Conservation (phyloP, 2,329 filamentous ascomycete genomes). For the Rosellinia necatrix region DNA sequence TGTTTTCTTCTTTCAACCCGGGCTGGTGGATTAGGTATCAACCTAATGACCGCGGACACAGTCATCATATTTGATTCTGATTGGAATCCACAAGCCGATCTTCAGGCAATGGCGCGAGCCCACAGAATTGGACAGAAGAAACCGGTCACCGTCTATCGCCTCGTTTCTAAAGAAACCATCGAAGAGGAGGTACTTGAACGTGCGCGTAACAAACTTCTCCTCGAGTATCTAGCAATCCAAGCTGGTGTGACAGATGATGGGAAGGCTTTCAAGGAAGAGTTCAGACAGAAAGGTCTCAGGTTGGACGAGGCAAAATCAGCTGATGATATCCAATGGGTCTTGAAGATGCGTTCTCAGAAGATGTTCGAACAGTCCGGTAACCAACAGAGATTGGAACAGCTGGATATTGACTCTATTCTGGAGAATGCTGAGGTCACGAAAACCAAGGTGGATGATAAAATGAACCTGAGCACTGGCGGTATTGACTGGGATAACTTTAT, state of each 20-base stretch:
- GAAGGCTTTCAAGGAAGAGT: slow-evolving; percentile 74
- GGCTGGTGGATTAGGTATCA: slow-evolving; percentile 97
- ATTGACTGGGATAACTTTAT: slow-evolving; percentile 90
- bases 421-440: slow-evolving; percentile 97
- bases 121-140: slow-evolving; percentile 97
- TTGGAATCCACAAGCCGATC: slow-evolving; percentile 97
- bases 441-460: slow-evolving; percentile 91
- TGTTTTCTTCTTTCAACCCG: slow-evolving; percentile 94
- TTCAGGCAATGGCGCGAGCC: slow-evolving; percentile 97
- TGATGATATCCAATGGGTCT: slow-evolving; percentile 92
- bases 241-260: slow-evolving; percentile 95
- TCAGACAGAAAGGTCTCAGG: slow-evolving; percentile 75
- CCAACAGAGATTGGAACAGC: slow-evolving; percentile 92
- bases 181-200: slow-evolving; percentile 97
- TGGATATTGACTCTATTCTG: slow-evolving; percentile 96
- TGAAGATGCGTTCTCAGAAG: slow-evolving; percentile 97
- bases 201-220: slow-evolving; percentile 93
- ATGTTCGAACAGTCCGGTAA: slow-evolving; percentile 99
- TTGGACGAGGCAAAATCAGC: slow-evolving; percentile 84
- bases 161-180: slow-evolving; percentile 97
- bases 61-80: slow-evolving; percentile 98
- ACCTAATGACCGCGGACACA: slow-evolving; percentile 97
- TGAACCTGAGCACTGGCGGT: slow-evolving; percentile 86
- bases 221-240: slow-evolving; percentile 97
- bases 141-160: slow-evolving; percentile 92